A percentile compares a stretch with the other conserved stretches of the same genome.
Evolutionary conservation across 2,329 filamentous ascomycete genomes (phyloP).

Genomic region (Fusarium sp.): DNA sequence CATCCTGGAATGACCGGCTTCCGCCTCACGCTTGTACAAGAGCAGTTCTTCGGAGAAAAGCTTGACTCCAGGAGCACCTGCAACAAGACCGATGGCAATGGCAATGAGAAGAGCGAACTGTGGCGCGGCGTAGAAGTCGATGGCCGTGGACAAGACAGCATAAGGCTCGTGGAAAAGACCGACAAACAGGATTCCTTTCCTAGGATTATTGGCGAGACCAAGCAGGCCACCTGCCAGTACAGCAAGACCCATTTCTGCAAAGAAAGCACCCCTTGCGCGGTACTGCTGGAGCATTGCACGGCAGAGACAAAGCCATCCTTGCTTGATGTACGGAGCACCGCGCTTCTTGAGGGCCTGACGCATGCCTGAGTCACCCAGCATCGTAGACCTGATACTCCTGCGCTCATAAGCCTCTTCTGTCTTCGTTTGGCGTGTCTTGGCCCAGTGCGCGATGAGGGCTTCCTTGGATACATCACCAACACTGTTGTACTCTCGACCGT

Average conservation of each 20-base stretch:
- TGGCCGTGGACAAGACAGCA: constrained; percentile 62
- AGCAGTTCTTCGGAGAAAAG: constrained; percentile 60
- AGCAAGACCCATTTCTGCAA: constrained; percentile 67
- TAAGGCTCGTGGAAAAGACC: constrained; percentile 66
- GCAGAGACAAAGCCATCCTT: constrained; percentile 65
- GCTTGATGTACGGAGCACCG: constrained; percentile 62
- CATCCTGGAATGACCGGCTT: constrained; percentile 66
- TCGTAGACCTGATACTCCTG: constrained; percentile 39
- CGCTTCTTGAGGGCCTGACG: constrained; percentile 61
- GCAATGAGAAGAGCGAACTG: constrained; percentile 65
- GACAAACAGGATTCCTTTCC: constrained; percentile 65
- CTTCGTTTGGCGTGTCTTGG: constrained; percentile 44
- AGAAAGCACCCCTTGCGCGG: constrained; percentile 63
- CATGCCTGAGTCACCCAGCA: constrained; percentile 53
- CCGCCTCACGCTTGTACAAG: constrained; percentile 67
- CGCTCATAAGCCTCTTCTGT: constrained; percentile 27
- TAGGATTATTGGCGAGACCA: constrained; percentile 63
- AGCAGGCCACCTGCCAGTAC: constrained; percentile 66
- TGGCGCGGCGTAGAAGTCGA: constrained; percentile 63
- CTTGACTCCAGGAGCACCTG: constrained; percentile 64
- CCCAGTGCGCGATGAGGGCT: constrained; percentile 64
- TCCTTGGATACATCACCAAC: constrained; percentile 61
- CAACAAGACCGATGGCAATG: constrained; percentile 68
- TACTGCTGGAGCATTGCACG: constrained; percentile 70
- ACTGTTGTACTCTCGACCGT: constrained; percentile 64